These are phyloP conservation scores for Gnomoniopsis smithogilvyi DNA, from an alignment of 2,329 filamentous ascomycete species.

Conservation along the genomic window DNA sequence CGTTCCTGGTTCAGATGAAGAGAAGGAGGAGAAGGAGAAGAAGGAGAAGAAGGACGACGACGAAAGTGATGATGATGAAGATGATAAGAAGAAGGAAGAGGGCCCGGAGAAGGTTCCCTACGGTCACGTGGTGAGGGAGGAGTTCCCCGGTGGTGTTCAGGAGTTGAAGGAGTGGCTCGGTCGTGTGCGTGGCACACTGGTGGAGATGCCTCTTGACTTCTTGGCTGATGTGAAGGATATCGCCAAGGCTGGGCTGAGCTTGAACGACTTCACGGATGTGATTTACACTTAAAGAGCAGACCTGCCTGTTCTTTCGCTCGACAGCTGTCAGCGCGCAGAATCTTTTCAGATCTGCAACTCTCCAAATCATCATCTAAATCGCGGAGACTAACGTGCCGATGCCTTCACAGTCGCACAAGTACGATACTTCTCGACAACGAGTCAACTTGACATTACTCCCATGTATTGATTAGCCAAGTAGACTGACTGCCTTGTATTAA, in stretches of 20 bases:
- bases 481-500: not conserved
- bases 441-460: not conserved
- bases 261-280: conserved; percentile 70
- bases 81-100: conserved; percentile 40
- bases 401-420: not conserved
- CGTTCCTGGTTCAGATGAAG: conserved; percentile 42
- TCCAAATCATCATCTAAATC: not conserved
- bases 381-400: not conserved
- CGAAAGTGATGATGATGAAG: conserved; percentile 39
- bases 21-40: conserved; percentile 38
- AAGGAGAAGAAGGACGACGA: conserved; percentile 42
- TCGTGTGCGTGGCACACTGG: conserved; percentile 65
- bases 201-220: conserved; percentile 92
- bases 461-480: not conserved
- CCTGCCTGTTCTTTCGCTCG: not conserved
- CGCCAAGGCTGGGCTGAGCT: conserved; percentile 72
- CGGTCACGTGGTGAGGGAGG: conserved; percentile 81
- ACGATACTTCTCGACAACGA: not conserved
- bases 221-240: conserved; percentile 78
- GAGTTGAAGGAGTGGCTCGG: conserved; percentile 70
- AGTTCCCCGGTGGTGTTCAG: conserved; percentile 70
- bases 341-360: not conserved
- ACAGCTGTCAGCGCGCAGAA: too few species aligned
- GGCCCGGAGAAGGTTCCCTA: conserved; percentile 68
- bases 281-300: conserved; percentile 59